A percentile compares a stretch with the other conserved stretches of the same genome.
These are phyloP conservation scores for Aphelidium insulamus DNA, from an alignment of 371 early-diverging fungal genomes.

Conservation along the genomic window DNA sequence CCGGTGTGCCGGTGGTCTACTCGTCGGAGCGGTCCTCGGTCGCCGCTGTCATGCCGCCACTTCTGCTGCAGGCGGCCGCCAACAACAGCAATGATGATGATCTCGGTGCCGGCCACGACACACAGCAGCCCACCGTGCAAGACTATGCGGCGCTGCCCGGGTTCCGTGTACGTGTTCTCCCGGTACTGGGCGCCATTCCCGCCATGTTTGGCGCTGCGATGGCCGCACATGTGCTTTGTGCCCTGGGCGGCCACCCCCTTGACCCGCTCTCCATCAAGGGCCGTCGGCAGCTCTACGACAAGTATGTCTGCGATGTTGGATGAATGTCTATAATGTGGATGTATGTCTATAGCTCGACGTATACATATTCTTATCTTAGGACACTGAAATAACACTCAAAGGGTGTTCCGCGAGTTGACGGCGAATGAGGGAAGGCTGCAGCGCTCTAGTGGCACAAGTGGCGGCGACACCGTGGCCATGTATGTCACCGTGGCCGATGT, in stretches of 20 bases:
- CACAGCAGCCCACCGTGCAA: slow-evolving; percentile 51
- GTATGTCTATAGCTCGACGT: slow-evolving; percentile 1
- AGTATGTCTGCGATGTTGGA: neutral
- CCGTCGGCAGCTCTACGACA: slow-evolving; percentile 40
- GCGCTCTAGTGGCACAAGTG: slow-evolving; percentile 5
- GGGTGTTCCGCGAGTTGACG: neutral
- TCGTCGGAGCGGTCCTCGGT: slow-evolving; percentile 59
- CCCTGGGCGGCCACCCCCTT: slow-evolving; percentile 45
- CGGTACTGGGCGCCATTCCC: slow-evolving; percentile 75
- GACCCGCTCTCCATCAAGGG: slow-evolving; percentile 61
- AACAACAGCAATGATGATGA: too few relatives aligned
- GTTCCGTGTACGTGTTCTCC: slow-evolving; percentile 61
- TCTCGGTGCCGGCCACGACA: too few relatives aligned
- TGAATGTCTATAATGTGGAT: neutral
- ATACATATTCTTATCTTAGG: too few relatives aligned
- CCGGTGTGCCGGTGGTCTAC: slow-evolving; percentile 66
- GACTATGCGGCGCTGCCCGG: slow-evolving; percentile 74
- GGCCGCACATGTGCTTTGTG: slow-evolving; percentile 57
- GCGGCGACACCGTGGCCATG: slow-evolving; percentile 8
- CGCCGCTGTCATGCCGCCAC: neutral
- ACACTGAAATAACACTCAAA: neutral
- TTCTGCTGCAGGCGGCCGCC: slow-evolving; percentile 13
- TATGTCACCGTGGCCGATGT: slow-evolving; percentile 44
- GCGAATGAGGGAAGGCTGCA: neutral
- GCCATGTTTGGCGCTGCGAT: slow-evolving; percentile 83